Conservation (phyloP, 768 basidiomycete genomes). For the Cyclocybe aegerita region DNA sequence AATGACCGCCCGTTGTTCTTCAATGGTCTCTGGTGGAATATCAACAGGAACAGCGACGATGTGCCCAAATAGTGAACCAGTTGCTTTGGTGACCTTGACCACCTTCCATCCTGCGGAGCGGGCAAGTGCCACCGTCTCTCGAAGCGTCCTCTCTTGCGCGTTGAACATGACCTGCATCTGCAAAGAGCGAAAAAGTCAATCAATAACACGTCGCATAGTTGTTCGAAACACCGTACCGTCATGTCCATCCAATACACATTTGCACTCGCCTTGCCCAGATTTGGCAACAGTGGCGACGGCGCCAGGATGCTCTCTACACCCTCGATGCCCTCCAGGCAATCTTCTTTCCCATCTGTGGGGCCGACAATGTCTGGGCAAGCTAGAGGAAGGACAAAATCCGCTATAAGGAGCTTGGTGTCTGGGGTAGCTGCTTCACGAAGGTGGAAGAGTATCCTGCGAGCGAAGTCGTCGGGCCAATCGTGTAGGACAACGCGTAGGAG, state of each 20-base stretch:
- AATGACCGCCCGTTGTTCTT: constrained; percentile 11
- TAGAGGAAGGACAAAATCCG: constrained; percentile 68
- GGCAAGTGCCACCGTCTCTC: constrained; percentile 55
- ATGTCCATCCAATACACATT: constrained; percentile 74
- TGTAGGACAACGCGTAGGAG: constrained; percentile 72
- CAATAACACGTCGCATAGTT: background rate
- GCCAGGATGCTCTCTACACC: constrained; percentile 55
- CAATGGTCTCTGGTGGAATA: constrained; percentile 36
- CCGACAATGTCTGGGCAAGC: constrained; percentile 58
- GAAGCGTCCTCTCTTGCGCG: constrained; percentile 67
- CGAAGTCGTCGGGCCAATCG: constrained; percentile 72
- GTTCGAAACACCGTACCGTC: constrained; percentile 40
- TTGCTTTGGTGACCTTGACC: constrained; percentile 50
- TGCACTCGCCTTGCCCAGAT: constrained; percentile 70
- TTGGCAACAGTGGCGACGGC: constrained; percentile 64
- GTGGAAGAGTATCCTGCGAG: constrained; percentile 42
- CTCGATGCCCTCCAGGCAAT: constrained; percentile 39
- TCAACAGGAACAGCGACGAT: constrained; percentile 64
- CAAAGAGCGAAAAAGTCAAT: background rate
- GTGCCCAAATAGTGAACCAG: constrained; percentile 70
- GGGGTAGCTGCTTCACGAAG: constrained; percentile 47
- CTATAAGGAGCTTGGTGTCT: constrained; percentile 63
- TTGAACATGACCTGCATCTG: constrained; percentile 75
- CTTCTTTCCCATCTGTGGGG: background rate
- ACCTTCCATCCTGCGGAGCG: constrained; percentile 64